Evolutionary conservation across 73 alveolate genomes (phyloP).

Genomic region (Tetrahymena elliotti): DNA sequence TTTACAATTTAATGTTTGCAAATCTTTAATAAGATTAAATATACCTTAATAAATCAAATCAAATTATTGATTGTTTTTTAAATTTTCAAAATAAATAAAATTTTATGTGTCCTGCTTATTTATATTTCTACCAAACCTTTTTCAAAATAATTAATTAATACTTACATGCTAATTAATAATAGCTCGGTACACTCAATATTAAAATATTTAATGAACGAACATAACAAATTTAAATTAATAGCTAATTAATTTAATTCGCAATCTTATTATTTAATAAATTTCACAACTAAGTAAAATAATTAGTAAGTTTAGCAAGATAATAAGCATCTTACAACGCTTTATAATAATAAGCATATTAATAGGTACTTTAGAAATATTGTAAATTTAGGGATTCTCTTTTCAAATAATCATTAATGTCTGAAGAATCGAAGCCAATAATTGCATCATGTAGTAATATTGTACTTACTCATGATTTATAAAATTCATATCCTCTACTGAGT

Average conservation of each 20-base stretch:
- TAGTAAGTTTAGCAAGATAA: no score
- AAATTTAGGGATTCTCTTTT: not conserved
- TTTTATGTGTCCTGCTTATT: not conserved
- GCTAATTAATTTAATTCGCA: not conserved
- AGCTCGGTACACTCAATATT: not conserved
- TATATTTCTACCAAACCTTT: not conserved
- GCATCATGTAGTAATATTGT: conserved; percentile 32
- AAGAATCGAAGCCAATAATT: not conserved
- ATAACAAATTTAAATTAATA: no score
- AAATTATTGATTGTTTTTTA: not conserved
- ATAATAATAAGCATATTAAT: no score
- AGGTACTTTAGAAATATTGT: not conserved
- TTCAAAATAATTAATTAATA: no score
- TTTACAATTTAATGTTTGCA: no score
- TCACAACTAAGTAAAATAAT: not conserved
- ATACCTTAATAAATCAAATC: no score
- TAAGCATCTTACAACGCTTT: not conserved
- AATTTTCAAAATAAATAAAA: no score
- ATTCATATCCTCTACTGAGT: not conserved
- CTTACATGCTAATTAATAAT: not conserved
- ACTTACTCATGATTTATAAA: conserved; percentile 38
- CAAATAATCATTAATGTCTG: not conserved
- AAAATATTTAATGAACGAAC: not conserved
- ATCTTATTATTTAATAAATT: not conserved
- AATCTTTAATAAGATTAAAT: no score